Evolutionary conservation across 2,329 filamentous ascomycete species (phyloP), one percentile per base, ranked within the genome.

Genomic region (Claviceps cyperi): DNA sequence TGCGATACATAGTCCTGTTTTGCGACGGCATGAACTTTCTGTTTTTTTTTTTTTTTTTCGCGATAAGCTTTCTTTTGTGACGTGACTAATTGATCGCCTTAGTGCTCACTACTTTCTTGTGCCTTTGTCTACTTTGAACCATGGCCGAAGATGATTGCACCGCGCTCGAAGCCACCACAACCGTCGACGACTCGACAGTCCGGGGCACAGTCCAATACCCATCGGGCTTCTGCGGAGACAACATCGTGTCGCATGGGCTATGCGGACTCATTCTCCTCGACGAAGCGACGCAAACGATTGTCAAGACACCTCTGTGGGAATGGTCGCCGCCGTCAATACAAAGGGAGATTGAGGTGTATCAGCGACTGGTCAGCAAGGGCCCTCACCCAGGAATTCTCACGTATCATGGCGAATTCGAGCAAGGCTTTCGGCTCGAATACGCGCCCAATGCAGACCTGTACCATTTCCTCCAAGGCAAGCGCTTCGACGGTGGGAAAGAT

Each of bases 201-300:
- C 28, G 28, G 28, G 8, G 14, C 41, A 8, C 5, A 3, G 3
- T 28, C 5, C 8, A n/a, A 17, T 28, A 6, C 13, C 41, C 41
- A 4, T n/a, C 41, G 14, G 41, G 41, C 14, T 28, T 43, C 13
- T 14, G 6, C 5, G 8, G 24, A 13, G 14, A 24, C 5, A n/a
- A 43, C 15, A 24, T 28, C 9, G 22, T 43, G 6, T 24, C 41
- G 8, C 6, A 7, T 17, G 50, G 47, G 17, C 47, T 38, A 37
- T 49, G 43, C 7, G 50, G 50, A 19, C 36, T 52, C 14, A n/a
- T 52, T 47, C 15, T 52, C n/a, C 43, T 50, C 2, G 50, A 50
- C 15, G 21, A 48, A 19, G 43, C 50, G 37, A 45, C 50, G n/a
- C 47, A 50, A 36, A 52, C 50, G 5, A 43, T 52, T 37, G 39